Evolutionary conservation across 495 filamentous ascomycete genomes (phyloP).

Genomic region (Aspergillus saccharolyticus): DNA sequence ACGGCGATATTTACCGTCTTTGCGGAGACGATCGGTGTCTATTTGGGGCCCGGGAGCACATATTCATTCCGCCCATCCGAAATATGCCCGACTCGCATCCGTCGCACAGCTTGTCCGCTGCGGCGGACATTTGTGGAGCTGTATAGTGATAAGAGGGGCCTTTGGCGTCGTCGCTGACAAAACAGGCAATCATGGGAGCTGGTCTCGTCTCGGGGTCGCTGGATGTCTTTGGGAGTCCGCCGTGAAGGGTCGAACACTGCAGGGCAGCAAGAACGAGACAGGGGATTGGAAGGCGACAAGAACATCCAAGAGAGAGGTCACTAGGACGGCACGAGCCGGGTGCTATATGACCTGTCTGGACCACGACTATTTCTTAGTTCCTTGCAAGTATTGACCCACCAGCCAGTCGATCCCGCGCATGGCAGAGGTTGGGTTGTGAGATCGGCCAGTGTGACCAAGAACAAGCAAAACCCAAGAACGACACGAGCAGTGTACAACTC

Average conservation of each 20-base stretch:
- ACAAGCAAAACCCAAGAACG: not conserved
- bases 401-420: not conserved
- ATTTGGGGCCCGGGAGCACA: not conserved
- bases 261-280: not conserved
- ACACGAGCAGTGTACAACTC: not conserved
- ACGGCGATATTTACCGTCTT: not conserved
- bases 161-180: not conserved
- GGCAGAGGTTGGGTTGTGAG: not conserved
- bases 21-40: not conserved
- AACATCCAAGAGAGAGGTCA: not conserved
- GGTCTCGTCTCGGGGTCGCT: not conserved
- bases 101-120: conserved; percentile 3
- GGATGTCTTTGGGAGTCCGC: not conserved
- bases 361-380: not conserved
- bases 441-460: not conserved
- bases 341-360: not conserved
- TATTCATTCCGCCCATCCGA: not conserved
- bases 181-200: not conserved
- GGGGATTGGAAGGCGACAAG: not conserved
- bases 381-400: not conserved
- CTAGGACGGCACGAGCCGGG: not conserved
- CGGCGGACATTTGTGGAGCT: not conserved
- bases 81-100: not conserved
- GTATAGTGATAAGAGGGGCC: not conserved
- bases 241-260: not conserved